Percentiles rank a stretch among this genome's conserved stretches.
phyloP scores from a whole-genome alignment of 495 filamentous ascomycete species.

The Apiosordaria backusii region DNA sequence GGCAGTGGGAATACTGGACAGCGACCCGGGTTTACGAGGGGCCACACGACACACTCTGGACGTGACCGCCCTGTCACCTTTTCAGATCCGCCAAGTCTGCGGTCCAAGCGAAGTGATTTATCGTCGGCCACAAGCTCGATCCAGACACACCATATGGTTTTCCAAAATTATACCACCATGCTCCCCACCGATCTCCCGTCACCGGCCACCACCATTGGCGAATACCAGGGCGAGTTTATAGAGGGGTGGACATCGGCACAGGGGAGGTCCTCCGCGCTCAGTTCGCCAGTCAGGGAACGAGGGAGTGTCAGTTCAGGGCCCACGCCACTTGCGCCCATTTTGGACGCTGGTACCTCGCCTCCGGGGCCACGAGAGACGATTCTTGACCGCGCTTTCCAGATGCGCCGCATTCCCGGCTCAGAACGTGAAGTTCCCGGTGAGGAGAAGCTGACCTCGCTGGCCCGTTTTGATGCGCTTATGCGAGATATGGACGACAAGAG shows the following conservation, averaged over 20 bases:
- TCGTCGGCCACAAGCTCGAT: slow-evolving; percentile 51
- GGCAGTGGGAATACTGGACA: slow-evolving; percentile 32
- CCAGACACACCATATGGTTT: slow-evolving; percentile 36
- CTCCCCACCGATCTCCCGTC: slow-evolving; percentile 50
- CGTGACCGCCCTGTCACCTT: slow-evolving; percentile 43
- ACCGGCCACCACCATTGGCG: slow-evolving; percentile 47
- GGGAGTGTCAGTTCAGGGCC: slow-evolving; percentile 43
- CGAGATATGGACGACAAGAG: slow-evolving; percentile 48
- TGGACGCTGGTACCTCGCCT: slow-evolving; percentile 37
- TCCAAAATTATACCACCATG: slow-evolving; percentile 42
- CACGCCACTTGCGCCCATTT: slow-evolving; percentile 29
- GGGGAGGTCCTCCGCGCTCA: slow-evolving; percentile 51
- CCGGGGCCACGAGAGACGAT: slow-evolving; percentile 54
- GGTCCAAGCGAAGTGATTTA: slow-evolving; percentile 51
- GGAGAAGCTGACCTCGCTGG: slow-evolving; percentile 55
- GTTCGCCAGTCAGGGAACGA: slow-evolving; percentile 42
- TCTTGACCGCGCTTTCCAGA: slow-evolving; percentile 56
- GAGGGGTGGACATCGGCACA: slow-evolving; percentile 57
- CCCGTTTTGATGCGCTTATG: slow-evolving; percentile 59
- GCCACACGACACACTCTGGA: slow-evolving; percentile 30
- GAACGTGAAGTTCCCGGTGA: slow-evolving; percentile 45
- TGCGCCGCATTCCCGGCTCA: slow-evolving; percentile 53
- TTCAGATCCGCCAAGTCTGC: slow-evolving; percentile 50
- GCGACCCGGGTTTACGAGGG: slow-evolving; percentile 35
- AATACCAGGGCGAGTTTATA: slow-evolving; percentile 53